phyloP scores from a whole-genome alignment of 2,329 filamentous ascomycete genomes.

The Ophiostoma fasciatum region DNA sequence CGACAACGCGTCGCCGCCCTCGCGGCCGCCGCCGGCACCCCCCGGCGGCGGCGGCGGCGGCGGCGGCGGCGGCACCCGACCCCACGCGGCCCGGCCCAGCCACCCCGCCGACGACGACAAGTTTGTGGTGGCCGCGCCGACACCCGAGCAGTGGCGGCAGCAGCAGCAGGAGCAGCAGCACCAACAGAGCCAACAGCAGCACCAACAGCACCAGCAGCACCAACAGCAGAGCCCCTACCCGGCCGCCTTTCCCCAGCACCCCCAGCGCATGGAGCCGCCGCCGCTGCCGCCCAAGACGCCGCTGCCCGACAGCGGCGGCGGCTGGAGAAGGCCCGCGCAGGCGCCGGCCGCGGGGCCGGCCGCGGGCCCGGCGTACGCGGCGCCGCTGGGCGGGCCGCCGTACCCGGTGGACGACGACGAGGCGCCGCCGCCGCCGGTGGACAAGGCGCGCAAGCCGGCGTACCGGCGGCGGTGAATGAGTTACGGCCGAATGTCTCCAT shows the following conservation, averaged over 20 bases:
- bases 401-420: slow-evolving; percentile 71
- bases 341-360: slow-evolving; percentile 12
- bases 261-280: slow-evolving; percentile 43
- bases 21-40: too few species aligned
- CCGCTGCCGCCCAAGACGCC: slow-evolving; percentile 68
- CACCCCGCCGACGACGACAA: too few species aligned
- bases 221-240: too few species aligned
- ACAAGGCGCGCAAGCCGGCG: slow-evolving; percentile 74
- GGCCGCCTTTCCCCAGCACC: too few species aligned
- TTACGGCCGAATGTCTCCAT: background rate
- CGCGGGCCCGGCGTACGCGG: slow-evolving; percentile 10
- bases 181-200: slow-evolving; percentile 18
- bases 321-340: background rate
- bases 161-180: slow-evolving; percentile 35
- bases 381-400: slow-evolving; percentile 35
- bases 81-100: too few species aligned
- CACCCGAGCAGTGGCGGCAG: slow-evolving; percentile 41
- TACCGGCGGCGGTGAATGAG: slow-evolving; percentile 23
- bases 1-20: too few species aligned
- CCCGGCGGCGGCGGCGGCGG: too few species aligned
- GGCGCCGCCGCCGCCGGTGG: slow-evolving; percentile 72
- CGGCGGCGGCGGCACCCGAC: too few species aligned
- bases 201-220: slow-evolving; percentile 12
- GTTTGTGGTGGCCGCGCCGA: slow-evolving; percentile 40
- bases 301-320: slow-evolving; percentile 34